Evolutionary conservation across 192 early-diverging fungal species (phyloP).

Genomic region (Coemansia pectinata): DNA sequence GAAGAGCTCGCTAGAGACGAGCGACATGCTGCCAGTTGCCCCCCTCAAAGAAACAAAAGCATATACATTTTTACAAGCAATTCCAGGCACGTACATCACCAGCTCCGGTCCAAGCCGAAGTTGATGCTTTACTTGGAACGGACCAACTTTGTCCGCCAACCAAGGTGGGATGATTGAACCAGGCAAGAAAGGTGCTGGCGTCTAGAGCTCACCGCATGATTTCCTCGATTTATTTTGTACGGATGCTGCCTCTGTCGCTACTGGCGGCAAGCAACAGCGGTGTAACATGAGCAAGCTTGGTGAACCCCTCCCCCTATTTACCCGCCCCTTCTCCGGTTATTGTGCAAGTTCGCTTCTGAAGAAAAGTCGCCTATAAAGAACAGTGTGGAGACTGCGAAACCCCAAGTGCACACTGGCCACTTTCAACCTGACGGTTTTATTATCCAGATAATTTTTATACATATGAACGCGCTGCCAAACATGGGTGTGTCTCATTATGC

Average conservation of each 20-base stretch:
- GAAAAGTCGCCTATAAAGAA: slow-evolving; percentile 1
- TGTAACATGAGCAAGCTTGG: neutral
- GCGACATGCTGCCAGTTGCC: too few species aligned
- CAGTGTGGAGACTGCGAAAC: neutral
- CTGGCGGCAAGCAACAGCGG: slow-evolving; percentile 4
- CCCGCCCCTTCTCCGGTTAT: slow-evolving; percentile 4
- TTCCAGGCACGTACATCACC: too few species aligned
- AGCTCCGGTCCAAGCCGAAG: neutral
- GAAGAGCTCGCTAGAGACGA: neutral
- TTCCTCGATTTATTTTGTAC: neutral
- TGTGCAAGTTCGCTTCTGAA: neutral
- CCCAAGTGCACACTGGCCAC: neutral
- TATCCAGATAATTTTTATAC: neutral
- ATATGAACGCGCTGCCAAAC: slow-evolving; percentile 2
- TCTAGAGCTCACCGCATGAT: slow-evolving; percentile 1
- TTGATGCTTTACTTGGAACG: neutral
- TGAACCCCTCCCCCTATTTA: slow-evolving; percentile 1
- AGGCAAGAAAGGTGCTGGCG: neutral
- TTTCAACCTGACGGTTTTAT: neutral
- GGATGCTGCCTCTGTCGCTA: neutral
- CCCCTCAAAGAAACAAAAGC: too few species aligned
- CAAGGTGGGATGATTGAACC: neutral
- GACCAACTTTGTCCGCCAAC: neutral
- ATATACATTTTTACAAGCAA: too few species aligned
- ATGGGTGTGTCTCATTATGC: neutral